Evolutionary conservation across 495 filamentous ascomycete species (phyloP), one percentile per base, ranked within the genome.

Genomic region (Tuber melanosporum): DNA sequence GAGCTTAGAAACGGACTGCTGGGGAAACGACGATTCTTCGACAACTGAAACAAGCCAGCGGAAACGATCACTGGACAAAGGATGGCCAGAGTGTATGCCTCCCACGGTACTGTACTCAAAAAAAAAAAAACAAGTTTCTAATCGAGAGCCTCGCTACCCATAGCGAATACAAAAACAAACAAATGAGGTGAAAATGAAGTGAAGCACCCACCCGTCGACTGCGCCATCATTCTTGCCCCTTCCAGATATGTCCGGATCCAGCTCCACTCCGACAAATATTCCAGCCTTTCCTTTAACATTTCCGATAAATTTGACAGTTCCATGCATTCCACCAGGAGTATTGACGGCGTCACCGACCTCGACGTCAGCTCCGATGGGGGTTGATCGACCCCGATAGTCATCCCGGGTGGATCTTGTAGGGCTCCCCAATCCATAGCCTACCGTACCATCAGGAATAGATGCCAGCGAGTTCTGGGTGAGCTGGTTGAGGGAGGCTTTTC

Each of bases 161-260:
- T 71, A 70, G 45, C 66, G 19, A 73, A 36, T 49, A 52, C 44
- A 45, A 57, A 73, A 47, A 77, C 19, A 36, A 43, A 72, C 41
- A 43, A 70, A 73, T 15, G 19, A 75, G 70, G 26, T 69, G 74
- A 36, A 45, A 72, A 76, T 72, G 44, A 71, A 66, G 69, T 22
- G 46, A 69, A 69, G 66, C 69, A 83, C 89, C 85, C 88, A 94
- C 93, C 95, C 96, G 78, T 99, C 95, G 71, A 99, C 96, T 86
- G 97, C 95, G 49, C 95, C 95, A 80, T 88, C 95, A 83, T 99
- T 99, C 87, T 99, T 99, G 46, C 95, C 95, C 82, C 92, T 89
- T 47, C 87, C 84, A 70, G 95, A 91, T 83, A 90, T 94, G 78
- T 96, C 93, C 73, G 88, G 86, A 79, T 92, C 91, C 77, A 99